These are phyloP conservation scores for Gentiana straminea DNA, from an alignment of 257 asterid genomes.

Conservation along the genomic window DNA sequence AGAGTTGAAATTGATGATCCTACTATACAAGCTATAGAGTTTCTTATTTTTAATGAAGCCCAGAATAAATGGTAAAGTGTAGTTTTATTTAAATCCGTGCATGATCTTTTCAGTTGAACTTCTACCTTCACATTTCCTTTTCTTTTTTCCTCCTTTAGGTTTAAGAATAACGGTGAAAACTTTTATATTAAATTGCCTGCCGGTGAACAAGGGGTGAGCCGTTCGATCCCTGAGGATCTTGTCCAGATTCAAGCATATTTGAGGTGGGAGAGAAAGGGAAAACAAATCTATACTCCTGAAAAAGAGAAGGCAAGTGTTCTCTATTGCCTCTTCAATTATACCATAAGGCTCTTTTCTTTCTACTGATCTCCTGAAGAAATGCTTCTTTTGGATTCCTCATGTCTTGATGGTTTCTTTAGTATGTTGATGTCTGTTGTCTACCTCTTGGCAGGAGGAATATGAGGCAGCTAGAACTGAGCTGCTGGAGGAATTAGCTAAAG, in stretches of 20 bases:
- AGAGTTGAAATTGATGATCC: constrained; percentile 82
- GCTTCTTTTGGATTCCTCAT: too few relatives aligned
- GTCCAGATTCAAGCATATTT: constrained; percentile 88
- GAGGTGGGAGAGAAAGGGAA: constrained; percentile 98
- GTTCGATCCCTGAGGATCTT: constrained; percentile 92
- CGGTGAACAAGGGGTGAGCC: constrained; percentile 27
- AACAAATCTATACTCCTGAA: constrained; percentile 68
- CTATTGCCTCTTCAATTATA: constrained; percentile 3
- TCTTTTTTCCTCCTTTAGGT: constrained; percentile 37
- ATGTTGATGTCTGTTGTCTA: neutral
- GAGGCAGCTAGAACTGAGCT: constrained; percentile 94
- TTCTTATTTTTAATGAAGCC: constrained; percentile 77
- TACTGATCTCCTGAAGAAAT: too few relatives aligned
- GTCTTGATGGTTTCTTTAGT: neutral
- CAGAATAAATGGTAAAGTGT: constrained; percentile 64
- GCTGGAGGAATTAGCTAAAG: constrained; percentile 69
- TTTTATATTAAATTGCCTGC: constrained; percentile 50
- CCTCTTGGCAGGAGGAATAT: constrained; percentile 53
- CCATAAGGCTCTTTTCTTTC: too few relatives aligned
- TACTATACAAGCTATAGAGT: constrained; percentile 78
- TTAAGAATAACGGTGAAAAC: constrained; percentile 74
- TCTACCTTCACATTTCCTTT: neutral
- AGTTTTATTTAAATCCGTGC: neutral
- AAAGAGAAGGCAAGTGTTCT: constrained; percentile 57
- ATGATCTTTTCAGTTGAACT: neutral